phyloP scores from a whole-genome alignment of 2,329 filamentous ascomycete species.

The Cordyceps farinosa region DNA sequence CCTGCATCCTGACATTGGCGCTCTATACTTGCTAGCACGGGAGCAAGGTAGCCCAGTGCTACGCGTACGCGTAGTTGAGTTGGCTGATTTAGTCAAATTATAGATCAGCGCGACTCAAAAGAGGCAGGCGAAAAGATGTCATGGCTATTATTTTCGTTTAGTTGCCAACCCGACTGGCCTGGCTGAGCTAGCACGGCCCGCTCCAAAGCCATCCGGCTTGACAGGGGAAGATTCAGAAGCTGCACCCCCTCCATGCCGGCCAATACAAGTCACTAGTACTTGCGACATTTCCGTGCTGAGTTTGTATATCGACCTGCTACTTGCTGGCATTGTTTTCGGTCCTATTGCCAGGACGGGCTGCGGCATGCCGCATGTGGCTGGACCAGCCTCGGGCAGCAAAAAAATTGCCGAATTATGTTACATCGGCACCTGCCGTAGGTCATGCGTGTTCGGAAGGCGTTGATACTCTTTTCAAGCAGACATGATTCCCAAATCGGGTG shows the following conservation, averaged over 20 bases:
- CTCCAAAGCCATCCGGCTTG: not conserved
- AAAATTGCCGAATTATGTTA: not conserved
- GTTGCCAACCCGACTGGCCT: not conserved
- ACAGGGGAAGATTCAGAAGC: not conserved
- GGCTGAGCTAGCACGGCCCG: not conserved
- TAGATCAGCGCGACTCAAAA: not conserved
- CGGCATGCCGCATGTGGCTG: not conserved
- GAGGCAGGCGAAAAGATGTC: not conserved
- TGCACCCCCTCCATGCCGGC: conserved; percentile 5
- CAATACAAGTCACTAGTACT: conserved; percentile 5
- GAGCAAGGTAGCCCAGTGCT: no score
- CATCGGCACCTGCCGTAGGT: not conserved
- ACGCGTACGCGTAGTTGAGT: no score
- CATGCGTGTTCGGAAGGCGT: no score
- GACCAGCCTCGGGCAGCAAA: not conserved
- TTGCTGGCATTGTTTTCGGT: not conserved
- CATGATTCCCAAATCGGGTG: no score
- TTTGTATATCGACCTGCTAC: not conserved
- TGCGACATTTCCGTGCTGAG: conserved; percentile 1
- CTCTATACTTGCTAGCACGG: no score
- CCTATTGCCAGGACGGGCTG: not conserved
- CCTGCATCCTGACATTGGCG: no score
- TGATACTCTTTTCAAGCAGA: no score
- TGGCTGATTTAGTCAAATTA: not conserved
- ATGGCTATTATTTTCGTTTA: not conserved